A percentile compares a stretch with the other conserved stretches of the same genome.
Conservation (phyloP, 2,329 filamentous ascomycete genomes). For the Dendryphion nanum region DNA sequence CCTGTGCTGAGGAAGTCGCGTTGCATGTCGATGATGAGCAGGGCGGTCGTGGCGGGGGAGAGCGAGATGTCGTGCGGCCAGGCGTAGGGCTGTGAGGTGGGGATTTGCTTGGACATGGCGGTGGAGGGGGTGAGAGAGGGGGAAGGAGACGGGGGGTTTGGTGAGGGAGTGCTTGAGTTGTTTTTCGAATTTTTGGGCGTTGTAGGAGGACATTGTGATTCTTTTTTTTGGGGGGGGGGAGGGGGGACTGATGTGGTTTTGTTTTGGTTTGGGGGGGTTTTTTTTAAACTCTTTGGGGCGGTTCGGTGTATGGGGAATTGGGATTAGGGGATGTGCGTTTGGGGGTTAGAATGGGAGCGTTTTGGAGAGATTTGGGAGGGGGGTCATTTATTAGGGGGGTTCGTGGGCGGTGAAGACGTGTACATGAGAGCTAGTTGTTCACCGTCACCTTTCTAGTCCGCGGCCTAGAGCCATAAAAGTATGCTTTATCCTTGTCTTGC, state of each 20-base stretch:
- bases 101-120: slow-evolving; percentile 10
- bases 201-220: neutral
- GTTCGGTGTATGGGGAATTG: neutral
- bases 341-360: neutral
- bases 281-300: too few species aligned
- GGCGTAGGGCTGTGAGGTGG: slow-evolving; percentile 30
- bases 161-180: neutral
- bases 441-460: too few species aligned
- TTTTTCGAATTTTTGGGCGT: neutral
- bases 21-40: slow-evolving; percentile 58
- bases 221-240: neutral
- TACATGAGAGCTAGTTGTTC: too few species aligned
- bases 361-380: neutral
- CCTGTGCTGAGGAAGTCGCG: slow-evolving; percentile 51
- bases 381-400: too few species aligned
- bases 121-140: too few species aligned
- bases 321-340: neutral
- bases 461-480: too few species aligned
- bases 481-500: too few species aligned
- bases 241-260: neutral
- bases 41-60: slow-evolving; percentile 45
- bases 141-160: neutral
- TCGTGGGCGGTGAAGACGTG: too few species aligned
- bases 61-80: slow-evolving; percentile 44
- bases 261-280: slow-evolving; percentile 3